phyloP scores from a whole-genome alignment of 2,329 filamentous ascomycete genomes.

The Byssothecium circinans region DNA sequence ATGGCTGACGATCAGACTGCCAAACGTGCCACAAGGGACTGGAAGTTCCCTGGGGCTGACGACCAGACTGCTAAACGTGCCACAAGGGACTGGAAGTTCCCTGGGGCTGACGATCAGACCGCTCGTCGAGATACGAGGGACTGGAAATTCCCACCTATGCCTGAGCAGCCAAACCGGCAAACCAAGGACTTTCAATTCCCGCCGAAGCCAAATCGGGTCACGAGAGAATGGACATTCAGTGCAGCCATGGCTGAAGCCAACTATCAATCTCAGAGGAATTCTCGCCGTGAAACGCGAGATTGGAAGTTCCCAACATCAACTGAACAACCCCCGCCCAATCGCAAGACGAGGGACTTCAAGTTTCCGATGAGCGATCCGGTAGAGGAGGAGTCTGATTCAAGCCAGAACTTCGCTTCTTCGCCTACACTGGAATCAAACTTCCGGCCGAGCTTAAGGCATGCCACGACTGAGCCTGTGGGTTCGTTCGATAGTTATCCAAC shows the following conservation, averaged over 20 bases:
- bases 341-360: constrained; percentile 39
- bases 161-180: constrained; percentile 21
- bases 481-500: constrained; percentile 44
- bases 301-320: constrained; percentile 26
- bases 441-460: constrained; percentile 46
- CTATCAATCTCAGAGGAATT: constrained; percentile 34
- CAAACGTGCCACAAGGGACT: constrained; percentile 52
- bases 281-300: constrained; percentile 39
- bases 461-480: constrained; percentile 45
- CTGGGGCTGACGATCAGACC: constrained; percentile 16
- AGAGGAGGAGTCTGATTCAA: constrained; percentile 18
- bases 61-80: constrained; percentile 33
- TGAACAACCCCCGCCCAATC: constrained; percentile 23
- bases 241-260: constrained; percentile 47
- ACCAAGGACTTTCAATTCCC: constrained; percentile 41
- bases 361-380: constrained; percentile 35
- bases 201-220: constrained; percentile 45
- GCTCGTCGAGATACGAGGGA: constrained; percentile 32
- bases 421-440: constrained; percentile 38
- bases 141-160: constrained; percentile 31
- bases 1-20: constrained; percentile 28
- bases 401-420: constrained; percentile 26
- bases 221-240: constrained; percentile 53
- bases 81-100: constrained; percentile 51
- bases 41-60: constrained; percentile 53